phyloP scores from a whole-genome alignment of 345 rosid species.

The Heritiera fomes region DNA sequence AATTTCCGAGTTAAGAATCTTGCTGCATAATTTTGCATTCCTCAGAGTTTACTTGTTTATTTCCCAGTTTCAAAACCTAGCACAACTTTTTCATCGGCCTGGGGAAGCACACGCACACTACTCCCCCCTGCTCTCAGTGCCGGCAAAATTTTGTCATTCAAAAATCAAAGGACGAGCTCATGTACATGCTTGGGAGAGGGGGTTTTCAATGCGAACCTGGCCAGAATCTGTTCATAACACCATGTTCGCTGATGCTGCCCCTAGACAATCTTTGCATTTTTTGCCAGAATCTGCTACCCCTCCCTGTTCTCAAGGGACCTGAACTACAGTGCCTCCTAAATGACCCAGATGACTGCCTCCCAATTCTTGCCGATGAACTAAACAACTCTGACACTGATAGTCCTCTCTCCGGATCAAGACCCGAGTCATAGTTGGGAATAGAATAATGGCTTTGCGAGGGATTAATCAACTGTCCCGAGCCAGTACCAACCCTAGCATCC shows the following conservation, averaged over 20 bases:
- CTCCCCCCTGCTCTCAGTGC: not conserved
- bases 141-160: not conserved
- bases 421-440: conserved; percentile 51
- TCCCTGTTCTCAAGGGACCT: conserved; percentile 59
- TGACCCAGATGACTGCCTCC: conserved; percentile 43
- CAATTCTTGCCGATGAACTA: conserved; percentile 42
- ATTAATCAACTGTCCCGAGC: conserved; percentile 42
- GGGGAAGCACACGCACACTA: not conserved
- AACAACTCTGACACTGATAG: conserved; percentile 49
- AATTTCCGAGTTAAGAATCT: not conserved
- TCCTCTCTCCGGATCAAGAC: conserved; percentile 67
- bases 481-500: conserved; percentile 44
- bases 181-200: conserved; percentile 9
- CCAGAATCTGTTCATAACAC: conserved; percentile 44
- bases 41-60: not conserved
- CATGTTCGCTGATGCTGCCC: conserved; percentile 74
- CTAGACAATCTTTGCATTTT: conserved; percentile 56
- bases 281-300: conserved; percentile 63
- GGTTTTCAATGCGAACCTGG: conserved; percentile 56
- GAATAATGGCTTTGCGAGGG: conserved; percentile 37
- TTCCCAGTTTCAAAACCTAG: not conserved
- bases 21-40: not conserved
- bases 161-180: conserved; percentile 13
- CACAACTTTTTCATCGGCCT: not conserved
- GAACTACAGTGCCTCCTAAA: conserved; percentile 69